A percentile compares a stretch with the other conserved stretches of the same genome.
Conservation (phyloP, 1,284 basidiomycete genomes). For the Termitomyces sp. region DNA sequence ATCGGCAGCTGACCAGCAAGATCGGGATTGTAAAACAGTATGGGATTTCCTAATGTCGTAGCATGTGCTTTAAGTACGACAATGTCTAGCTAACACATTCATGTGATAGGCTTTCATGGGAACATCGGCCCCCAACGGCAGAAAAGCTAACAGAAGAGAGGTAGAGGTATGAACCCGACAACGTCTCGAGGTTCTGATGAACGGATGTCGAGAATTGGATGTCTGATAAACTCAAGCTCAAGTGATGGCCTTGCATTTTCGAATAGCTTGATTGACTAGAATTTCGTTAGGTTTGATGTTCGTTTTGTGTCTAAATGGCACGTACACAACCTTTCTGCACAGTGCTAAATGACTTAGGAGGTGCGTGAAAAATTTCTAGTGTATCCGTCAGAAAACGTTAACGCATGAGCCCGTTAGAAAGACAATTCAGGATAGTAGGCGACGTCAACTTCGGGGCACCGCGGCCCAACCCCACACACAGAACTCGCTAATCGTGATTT, state of each 20-base stretch:
- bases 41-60: background rate
- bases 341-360: background rate
- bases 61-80: background rate
- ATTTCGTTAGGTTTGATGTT: background rate
- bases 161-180: too few species aligned
- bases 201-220: background rate
- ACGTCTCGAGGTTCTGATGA: background rate
- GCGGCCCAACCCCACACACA: too few species aligned
- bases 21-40: background rate
- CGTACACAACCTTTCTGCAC: background rate
- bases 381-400: too few species aligned
- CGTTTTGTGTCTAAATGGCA: background rate
- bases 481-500: background rate
- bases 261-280: background rate
- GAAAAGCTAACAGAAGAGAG: too few species aligned
- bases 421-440: too few species aligned
- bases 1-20: background rate
- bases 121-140: background rate
- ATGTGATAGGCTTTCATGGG: background rate
- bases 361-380: background rate
- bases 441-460: too few species aligned
- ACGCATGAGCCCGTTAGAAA: too few species aligned
- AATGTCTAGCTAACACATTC: background rate
- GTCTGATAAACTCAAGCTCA: background rate
- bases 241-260: background rate